A percentile compares a stretch with the other conserved stretches of the same genome.
Evolutionary conservation across 495 filamentous ascomycete species (phyloP).

Genomic region (Podospora pseudopauciseta): DNA sequence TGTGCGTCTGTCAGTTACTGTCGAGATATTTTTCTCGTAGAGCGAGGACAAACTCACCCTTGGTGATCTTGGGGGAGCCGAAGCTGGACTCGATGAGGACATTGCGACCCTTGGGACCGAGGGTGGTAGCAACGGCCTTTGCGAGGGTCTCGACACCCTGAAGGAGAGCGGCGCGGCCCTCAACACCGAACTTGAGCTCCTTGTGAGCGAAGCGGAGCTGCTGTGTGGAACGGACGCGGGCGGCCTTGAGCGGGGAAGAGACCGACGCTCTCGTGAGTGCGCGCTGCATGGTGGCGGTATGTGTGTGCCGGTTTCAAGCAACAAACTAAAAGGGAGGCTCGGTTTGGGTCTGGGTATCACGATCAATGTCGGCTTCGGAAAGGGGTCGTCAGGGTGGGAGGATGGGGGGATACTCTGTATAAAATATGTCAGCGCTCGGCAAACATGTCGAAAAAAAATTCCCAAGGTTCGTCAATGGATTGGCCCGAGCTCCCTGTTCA

Average conservation of each 20-base stretch:
- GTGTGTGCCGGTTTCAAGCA: constrained; percentile 8
- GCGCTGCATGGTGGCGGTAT: constrained; percentile 42
- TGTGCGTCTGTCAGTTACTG: constrained; percentile 11
- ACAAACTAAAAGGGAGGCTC: constrained; percentile 4
- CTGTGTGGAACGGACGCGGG: constrained; percentile 63
- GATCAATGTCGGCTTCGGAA: constrained; percentile 14
- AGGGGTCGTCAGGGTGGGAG: constrained; percentile 11
- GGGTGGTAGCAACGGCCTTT: constrained; percentile 91
- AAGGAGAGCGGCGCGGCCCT: constrained; percentile 82
- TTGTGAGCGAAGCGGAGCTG: constrained; percentile 94
- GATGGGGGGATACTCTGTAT: constrained; percentile 5
- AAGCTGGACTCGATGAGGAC: constrained; percentile 97
- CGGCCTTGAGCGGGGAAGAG: constrained; percentile 56
- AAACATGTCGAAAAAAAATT: constrained; percentile 28
- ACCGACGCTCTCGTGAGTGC: constrained; percentile 58
- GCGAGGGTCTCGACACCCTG: constrained; percentile 95
- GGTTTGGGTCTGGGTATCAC: constrained; percentile 20
- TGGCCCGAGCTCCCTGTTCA: constrained; percentile 33
- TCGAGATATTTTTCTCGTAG: not conserved
- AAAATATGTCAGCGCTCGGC: constrained; percentile 18
- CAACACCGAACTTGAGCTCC: constrained; percentile 98
- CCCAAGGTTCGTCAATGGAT: constrained; percentile 22
- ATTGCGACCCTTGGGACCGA: constrained; percentile 97
- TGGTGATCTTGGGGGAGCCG: constrained; percentile 98
- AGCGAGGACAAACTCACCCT: constrained; percentile 59